Evolutionary conservation across 2,329 filamentous ascomycete species (phyloP), one percentile per base, ranked within the genome.

Genomic region (Colletotrichum zoysiae): DNA sequence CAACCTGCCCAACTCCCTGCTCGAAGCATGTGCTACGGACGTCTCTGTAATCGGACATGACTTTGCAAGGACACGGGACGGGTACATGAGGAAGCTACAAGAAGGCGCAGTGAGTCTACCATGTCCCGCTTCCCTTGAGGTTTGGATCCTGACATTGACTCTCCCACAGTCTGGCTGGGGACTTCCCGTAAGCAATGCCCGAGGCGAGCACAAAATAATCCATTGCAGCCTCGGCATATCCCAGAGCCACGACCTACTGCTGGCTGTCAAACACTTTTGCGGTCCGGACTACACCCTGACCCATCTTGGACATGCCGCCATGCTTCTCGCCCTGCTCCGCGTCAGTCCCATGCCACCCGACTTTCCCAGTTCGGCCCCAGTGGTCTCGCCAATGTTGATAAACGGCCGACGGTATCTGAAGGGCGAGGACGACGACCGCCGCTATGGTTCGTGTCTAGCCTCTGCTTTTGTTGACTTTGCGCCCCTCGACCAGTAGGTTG

Each of bases 251-350:
- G 26, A 12, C 14, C 16, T 59, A 4, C n/a, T 12, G 57, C 38
- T 26, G 23, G 57, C 23, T 12, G 26, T 46, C 26, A 59, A 46
- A 2, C 40, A 20, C 26, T 4, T 33, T 7, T 14, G 46, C 42
- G 16, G 69, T 23, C 30, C 64, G 33, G 46, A 69, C 62, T 55
- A 46, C 53, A 55, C 38, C 51, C 61, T 67, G 6, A 46, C 40
- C 20, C 57, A 59, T 44, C 57, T 59, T 23, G 57, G 57, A 9
- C 57, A 59, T 30, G 57, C 57, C n/a, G 57, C 57, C 23, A 59
- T 59, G 57, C 26, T 59, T 30, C 57, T 59, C 23, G 57, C 57
- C 26, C 40, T 59, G 1, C 57, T 59, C 26, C 57, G 23, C 5
- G 40, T 44, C 26, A 18, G 23, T 12, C 57, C 57, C 44, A 23